phyloP scores from a whole-genome alignment of 495 filamentous ascomycete genomes.

The Hypoxylon fuscum region DNA sequence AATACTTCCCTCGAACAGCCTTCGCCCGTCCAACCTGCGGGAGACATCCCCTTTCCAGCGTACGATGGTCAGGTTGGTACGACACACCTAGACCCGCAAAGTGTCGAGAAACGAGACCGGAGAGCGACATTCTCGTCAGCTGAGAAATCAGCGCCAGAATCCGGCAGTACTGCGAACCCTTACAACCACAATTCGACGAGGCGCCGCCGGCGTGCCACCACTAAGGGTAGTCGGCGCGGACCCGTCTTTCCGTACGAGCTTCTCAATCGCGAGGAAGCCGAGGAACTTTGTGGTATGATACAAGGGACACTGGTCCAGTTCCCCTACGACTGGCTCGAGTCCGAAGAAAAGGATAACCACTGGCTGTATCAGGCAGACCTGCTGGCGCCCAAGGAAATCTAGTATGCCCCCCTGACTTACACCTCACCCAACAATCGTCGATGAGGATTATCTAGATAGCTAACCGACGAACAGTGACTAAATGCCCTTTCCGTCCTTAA shows the following conservation, averaged over 20 bases:
- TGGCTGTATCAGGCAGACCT: slow-evolving; percentile 98
- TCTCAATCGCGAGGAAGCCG: slow-evolving; percentile 74
- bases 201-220: slow-evolving; percentile 75
- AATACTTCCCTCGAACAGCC: slow-evolving; percentile 35
- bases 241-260: slow-evolving; percentile 75
- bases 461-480: slow-evolving; percentile 29
- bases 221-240: slow-evolving; percentile 75
- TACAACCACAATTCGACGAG: slow-evolving; percentile 49
- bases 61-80: slow-evolving; percentile 37
- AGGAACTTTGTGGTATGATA: slow-evolving; percentile 80
- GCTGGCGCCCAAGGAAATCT: slow-evolving; percentile 95
- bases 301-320: slow-evolving; percentile 92
- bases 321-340: slow-evolving; percentile 92
- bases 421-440: background rate
- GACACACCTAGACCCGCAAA: slow-evolving; percentile 34
- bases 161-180: slow-evolving; percentile 38
- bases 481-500: slow-evolving; percentile 6
- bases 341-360: slow-evolving; percentile 90
- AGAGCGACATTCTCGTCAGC: slow-evolving; percentile 54
- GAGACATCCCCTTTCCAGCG: slow-evolving; percentile 43
- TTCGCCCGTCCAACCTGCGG: slow-evolving; percentile 40
- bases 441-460: background rate
- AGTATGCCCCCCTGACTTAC: slow-evolving; percentile 69
- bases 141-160: slow-evolving; percentile 50
- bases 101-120: slow-evolving; percentile 50